phyloP scores from a whole-genome alignment of 176 grass and related monocot species.

The Themeda triandra region DNA sequence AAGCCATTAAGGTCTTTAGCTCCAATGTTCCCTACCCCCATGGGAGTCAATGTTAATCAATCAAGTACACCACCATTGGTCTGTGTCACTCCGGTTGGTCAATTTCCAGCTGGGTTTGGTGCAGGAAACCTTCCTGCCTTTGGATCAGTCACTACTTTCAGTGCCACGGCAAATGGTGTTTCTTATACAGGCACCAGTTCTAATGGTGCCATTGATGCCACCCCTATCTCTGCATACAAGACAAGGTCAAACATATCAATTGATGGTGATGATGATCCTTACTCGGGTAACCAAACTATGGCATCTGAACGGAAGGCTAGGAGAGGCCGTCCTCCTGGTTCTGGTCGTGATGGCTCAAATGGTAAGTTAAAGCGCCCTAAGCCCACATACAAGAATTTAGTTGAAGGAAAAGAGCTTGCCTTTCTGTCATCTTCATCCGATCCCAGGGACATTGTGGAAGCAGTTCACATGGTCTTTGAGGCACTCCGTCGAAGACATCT shows the following conservation, averaged over 20 bases:
- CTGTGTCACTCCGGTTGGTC: slow-evolving; percentile 65
- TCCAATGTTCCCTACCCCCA: slow-evolving; percentile 88
- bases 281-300: neutral
- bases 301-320: slow-evolving; percentile 26
- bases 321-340: slow-evolving; percentile 37
- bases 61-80: slow-evolving; percentile 68
- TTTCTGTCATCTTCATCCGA: slow-evolving; percentile 44
- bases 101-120: slow-evolving; percentile 45
- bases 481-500: slow-evolving; percentile 64
- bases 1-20: slow-evolving; percentile 85
- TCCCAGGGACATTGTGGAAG: slow-evolving; percentile 54
- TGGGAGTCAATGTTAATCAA: slow-evolving; percentile 75
- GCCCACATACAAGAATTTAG: slow-evolving; percentile 41
- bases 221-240: slow-evolving; percentile 76
- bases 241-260: slow-evolving; percentile 15
- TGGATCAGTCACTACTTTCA: slow-evolving; percentile 26
- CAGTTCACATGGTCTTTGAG: slow-evolving; percentile 57
- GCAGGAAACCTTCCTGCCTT: slow-evolving; percentile 30
- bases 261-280: slow-evolving; percentile 48
- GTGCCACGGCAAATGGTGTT: slow-evolving; percentile 31
- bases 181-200: slow-evolving; percentile 22
- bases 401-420: slow-evolving; percentile 44
- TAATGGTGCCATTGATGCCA: slow-evolving; percentile 68
- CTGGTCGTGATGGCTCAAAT: slow-evolving; percentile 32
- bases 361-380: slow-evolving; percentile 41